Conservation (phyloP, 306 rosid genomes). For the Vigna unguiculata region DNA sequence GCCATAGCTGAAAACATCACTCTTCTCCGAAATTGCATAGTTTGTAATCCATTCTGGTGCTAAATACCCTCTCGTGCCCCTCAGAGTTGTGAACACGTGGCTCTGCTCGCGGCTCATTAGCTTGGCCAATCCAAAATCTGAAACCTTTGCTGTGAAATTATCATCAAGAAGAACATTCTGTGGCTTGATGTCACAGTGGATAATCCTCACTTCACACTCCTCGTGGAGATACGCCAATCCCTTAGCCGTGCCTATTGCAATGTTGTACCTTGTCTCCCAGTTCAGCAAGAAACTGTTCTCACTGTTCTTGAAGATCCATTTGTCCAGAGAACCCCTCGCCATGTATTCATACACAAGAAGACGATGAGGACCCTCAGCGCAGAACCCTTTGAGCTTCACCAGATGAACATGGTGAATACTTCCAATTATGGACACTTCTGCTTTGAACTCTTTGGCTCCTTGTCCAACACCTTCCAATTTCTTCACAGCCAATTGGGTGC, state of each 20-base stretch:
- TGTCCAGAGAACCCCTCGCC: constrained; percentile 80
- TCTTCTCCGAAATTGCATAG: constrained; percentile 94
- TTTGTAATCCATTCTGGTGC: constrained; percentile 97
- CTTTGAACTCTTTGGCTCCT: constrained; percentile 86
- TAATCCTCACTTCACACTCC: constrained; percentile 86
- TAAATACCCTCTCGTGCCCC: constrained; percentile 93
- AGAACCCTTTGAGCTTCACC: constrained; percentile 69
- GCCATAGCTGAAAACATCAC: constrained; percentile 93
- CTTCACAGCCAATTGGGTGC: constrained; percentile 85
- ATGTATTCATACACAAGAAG: constrained; percentile 81
- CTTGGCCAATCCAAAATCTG: constrained; percentile 90
- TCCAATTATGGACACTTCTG: constrained; percentile 92
- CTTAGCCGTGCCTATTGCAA: constrained; percentile 91
- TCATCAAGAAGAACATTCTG: constrained; percentile 89
- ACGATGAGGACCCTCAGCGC: constrained; percentile 72
- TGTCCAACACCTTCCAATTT: constrained; percentile 90
- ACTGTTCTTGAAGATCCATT: constrained; percentile 76
- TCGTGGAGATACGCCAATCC: constrained; percentile 92
- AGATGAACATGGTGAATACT: constrained; percentile 88
- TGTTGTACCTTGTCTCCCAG: constrained; percentile 83
- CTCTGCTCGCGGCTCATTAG: constrained; percentile 88
- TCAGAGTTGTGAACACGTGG: constrained; percentile 84
- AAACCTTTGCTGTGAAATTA: constrained; percentile 76
- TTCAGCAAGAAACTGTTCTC: constrained; percentile 57
- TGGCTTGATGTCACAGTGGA: constrained; percentile 90